Base-by-base conservation (phyloP, 352 stramenopile genomes). In the Phytophthora podocarpi region DNA sequence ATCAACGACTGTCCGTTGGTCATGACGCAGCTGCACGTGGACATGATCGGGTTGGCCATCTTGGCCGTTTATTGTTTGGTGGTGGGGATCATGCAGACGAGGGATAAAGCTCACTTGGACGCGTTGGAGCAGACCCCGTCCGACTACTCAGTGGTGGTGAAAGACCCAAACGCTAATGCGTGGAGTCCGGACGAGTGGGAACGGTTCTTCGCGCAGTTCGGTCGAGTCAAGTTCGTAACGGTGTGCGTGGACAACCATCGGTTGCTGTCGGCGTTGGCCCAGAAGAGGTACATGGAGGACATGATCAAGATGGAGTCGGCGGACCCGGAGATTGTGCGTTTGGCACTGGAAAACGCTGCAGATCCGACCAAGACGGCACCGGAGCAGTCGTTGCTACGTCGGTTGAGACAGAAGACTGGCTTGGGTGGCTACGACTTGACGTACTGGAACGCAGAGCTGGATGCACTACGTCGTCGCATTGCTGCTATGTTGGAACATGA, bases 101-200 rank as follows among this genome's bases (percentile, higher is more conserved):
- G 69, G 12, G 64, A 71, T 20, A 76, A 85, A 45, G 63, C 63
- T 9, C 75, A 67, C 26, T 63, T 91, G 31, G 79, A 89, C 49
- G 73, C 71, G 20, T 59, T 82, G 54, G 68, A 89, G 43, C 83
- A 93, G 49, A 92, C 85, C 0, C 55, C 81, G 5, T 71, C 85
- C 13, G 85, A 94, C 58, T 94, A 94, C 62, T 74, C 77, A 11
- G 51, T 94, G 8, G 60, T 90, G 11, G 68, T 94, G 24, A 84
- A 90, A 31, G 85, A 94, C 50, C 85, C 85, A 21, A 74, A 92
- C 49, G 56, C 53, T 8, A 80, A 90, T 47, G 80, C 82, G 9
- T 88, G 80, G 62, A 60, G 85, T 11, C 71, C 83, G 10, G 73
- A 89, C 43, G 82, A 91, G 65, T 94, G 82, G 82, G 32, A 80